phyloP scores from a whole-genome alignment of 2,329 filamentous ascomycete genomes.

The Karstenula rhodostoma region DNA sequence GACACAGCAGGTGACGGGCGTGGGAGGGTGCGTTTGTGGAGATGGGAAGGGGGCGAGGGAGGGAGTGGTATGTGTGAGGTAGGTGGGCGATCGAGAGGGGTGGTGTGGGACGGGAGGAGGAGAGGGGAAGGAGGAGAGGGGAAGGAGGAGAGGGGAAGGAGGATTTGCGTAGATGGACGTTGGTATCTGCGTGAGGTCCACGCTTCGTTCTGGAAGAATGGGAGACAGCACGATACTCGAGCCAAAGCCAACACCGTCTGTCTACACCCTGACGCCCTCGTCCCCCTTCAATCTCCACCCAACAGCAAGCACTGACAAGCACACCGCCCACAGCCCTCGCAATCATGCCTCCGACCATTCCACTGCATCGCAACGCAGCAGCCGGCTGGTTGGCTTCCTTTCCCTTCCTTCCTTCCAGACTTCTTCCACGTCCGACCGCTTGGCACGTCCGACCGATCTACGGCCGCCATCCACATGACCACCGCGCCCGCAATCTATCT shows the following conservation, averaged over 20 bases:
- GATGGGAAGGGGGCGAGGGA: neutral
- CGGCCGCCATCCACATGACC: conserved; percentile 24
- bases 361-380: neutral
- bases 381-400: too few species aligned
- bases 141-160: too few species aligned
- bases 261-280: neutral
- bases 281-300: conserved; percentile 4
- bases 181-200: neutral
- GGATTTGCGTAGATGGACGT: neutral
- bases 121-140: neutral
- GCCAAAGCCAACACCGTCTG: neutral
- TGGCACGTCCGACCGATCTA: conserved; percentile 8
- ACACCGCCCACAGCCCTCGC: conserved; percentile 2
- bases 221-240: too few species aligned
- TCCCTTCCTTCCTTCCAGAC: neutral
- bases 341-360: conserved; percentile 10
- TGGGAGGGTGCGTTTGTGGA: neutral
- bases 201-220: too few species aligned
- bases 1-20: conserved; percentile 12
- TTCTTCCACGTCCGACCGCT: conserved; percentile 4
- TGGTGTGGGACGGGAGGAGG: neutral
- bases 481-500: conserved; percentile 21
- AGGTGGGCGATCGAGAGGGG: neutral
- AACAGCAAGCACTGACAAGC: neutral
- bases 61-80: neutral